Percentiles rank a stretch among this genome's conserved stretches.
These are phyloP conservation scores for Lichtheimia hyalospora DNA, from an alignment of 371 early-diverging fungal genomes.

Conservation along the genomic window DNA sequence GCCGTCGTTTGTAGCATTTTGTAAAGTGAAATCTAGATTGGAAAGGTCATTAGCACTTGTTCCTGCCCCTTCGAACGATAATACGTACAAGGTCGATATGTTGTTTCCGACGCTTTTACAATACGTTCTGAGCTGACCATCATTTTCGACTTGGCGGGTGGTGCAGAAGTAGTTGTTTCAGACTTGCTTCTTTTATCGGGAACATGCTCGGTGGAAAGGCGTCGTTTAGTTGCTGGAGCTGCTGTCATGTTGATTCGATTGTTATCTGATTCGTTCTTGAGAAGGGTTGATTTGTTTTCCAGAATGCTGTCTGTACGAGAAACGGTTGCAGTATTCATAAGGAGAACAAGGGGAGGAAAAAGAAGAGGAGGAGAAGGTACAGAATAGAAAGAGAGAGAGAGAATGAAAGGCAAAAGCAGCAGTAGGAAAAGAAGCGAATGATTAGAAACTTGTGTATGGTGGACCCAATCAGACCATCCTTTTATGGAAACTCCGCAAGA, in stretches of 20 bases:
- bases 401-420: not conserved
- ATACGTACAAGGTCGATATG: constrained; percentile 51
- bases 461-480: no score
- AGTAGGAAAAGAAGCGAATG: no score
- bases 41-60: not conserved
- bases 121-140: constrained; percentile 52
- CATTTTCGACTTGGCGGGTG: not conserved
- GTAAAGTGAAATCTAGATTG: constrained; percentile 13
- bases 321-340: constrained; percentile 1
- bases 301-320: not conserved
- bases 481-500: not conserved
- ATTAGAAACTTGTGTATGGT: no score
- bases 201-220: constrained; percentile 9
- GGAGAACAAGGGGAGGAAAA: not conserved
- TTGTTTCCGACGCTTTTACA: constrained; percentile 37
- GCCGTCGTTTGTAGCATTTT: not conserved
- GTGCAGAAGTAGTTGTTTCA: not conserved
- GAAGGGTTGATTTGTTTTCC: not conserved
- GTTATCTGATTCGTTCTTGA: not conserved
- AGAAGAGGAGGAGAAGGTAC: not conserved
- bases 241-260: not conserved
- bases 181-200: constrained; percentile 14
- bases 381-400: not conserved
- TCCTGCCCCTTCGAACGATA: not conserved
- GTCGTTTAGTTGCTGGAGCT: constrained; percentile 12